Evolutionary conservation across 306 rosid species (phyloP), one percentile per base, ranked within the genome.

Genomic region (Acacia confusa): DNA sequence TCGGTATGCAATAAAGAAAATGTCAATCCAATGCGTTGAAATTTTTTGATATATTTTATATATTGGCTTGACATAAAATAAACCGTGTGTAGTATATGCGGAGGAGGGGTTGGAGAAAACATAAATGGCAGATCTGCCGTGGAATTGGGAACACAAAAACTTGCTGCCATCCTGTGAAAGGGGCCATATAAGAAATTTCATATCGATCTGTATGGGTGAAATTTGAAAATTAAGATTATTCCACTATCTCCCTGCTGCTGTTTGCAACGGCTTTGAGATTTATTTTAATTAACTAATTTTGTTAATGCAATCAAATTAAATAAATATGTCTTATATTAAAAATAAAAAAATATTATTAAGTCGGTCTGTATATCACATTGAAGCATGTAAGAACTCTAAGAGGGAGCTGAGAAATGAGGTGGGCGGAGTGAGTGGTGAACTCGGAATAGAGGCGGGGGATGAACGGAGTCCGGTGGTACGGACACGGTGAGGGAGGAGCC

Each of bases 171-270:
- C 60, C 57, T 28, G 50, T 25, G 77, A 28, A 81, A 32, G 27
- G 70, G 82, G 75, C 82, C 81, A 78, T 74, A 78, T 14, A 53
- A 81, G 87, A 52, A 83, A 78, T 77, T 86, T 81, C 75, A 81
- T 19, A 77, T 77, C 61, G 85, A 86, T 82, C 34, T 32, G 34
- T 32, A 74, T 17, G 58, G 4, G 7, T 53, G 63, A 0, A 55
- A 17, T n/a, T n/a, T n/a, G n/a, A n/a, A n/a, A n/a, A 74, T 77
- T 20, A 73, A 73, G 83, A 86, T 86, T 86, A 30, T 85, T 82
- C 83, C 77, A 43, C 14, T 0, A 44, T 43, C 47, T 28, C 50
- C 4, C 53, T 3, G 19, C 50, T 43, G 70, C 40, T 61, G 78
- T 73, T 73, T 67, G 81, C 76, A 28, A 68, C 24, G 82, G 44